phyloP scores from a whole-genome alignment of 768 basidiomycete species.

The Suillus brevipes region DNA sequence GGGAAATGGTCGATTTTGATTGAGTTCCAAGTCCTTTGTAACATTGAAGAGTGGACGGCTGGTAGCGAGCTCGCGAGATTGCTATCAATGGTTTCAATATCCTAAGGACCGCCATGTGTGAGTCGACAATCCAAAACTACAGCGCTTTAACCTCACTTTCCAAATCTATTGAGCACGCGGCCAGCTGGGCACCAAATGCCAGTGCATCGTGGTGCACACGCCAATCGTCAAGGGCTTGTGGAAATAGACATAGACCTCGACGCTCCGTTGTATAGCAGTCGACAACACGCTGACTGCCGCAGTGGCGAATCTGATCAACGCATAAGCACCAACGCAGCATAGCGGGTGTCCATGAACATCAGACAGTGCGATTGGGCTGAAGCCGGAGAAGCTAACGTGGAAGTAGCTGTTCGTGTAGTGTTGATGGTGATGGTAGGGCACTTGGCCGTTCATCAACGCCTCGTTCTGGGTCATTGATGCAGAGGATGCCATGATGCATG shows the following conservation, averaged over 20 bases:
- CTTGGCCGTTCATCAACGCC: slow-evolving; percentile 24
- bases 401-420: slow-evolving; percentile 19
- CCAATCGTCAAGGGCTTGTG: slow-evolving; percentile 64
- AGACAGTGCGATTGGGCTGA: slow-evolving; percentile 36
- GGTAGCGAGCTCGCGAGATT: slow-evolving; percentile 68
- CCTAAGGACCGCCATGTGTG: slow-evolving; percentile 35
- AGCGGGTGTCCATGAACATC: slow-evolving; percentile 59
- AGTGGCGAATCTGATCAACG: slow-evolving; percentile 53
- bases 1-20: slow-evolving; percentile 1
- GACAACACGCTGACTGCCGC: slow-evolving; percentile 49
- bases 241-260: slow-evolving; percentile 34
- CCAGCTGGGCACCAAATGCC: slow-evolving; percentile 74
- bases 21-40: neutral
- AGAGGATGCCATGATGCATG: slow-evolving; percentile 21
- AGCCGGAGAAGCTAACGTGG: slow-evolving; percentile 15
- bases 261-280: slow-evolving; percentile 51
- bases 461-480: slow-evolving; percentile 30
- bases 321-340: slow-evolving; percentile 72
- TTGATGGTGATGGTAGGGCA: slow-evolving; percentile 20
- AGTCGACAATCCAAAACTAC: slow-evolving; percentile 1
- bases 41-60: slow-evolving; percentile 67
- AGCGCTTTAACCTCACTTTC: slow-evolving; percentile 43
- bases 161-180: slow-evolving; percentile 85
- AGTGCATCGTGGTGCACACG: slow-evolving; percentile 80
- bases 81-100: slow-evolving; percentile 84